Percentiles rank a stretch among this genome's conserved stretches.
Conservation (phyloP, 345 rosid genomes). For the Excoecaria agallocha region DNA sequence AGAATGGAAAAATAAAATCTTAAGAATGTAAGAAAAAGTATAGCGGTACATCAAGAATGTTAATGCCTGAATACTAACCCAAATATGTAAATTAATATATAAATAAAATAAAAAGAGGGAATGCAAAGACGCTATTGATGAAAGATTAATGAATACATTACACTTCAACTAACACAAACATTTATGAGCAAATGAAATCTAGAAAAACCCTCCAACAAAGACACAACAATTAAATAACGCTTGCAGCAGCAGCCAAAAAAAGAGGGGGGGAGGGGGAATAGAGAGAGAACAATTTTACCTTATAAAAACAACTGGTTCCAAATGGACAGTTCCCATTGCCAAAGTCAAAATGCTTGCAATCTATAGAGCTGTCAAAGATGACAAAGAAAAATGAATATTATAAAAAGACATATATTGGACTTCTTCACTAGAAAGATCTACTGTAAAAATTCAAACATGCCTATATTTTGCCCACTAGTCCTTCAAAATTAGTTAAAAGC, state of each 20-base stretch:
- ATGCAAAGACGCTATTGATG: background rate
- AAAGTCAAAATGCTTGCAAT: slow-evolving; percentile 89
- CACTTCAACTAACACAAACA: background rate
- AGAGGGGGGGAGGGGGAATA: too few species aligned
- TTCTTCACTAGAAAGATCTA: background rate
- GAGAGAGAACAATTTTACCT: slow-evolving; percentile 49
- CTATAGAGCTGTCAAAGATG: slow-evolving; percentile 53
- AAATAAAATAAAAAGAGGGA: background rate
- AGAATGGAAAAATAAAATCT: background rate
- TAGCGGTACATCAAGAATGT: background rate
- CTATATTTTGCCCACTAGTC: background rate
- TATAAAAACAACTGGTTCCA: slow-evolving; percentile 96
- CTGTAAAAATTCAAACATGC: background rate
- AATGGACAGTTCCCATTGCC: slow-evolving; percentile 94
- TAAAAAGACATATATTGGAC: too few species aligned
- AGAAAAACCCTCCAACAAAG: background rate
- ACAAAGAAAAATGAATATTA: background rate
- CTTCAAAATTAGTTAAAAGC: background rate
- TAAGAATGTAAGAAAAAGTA: background rate
- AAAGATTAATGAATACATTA: background rate
- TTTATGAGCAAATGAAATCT: background rate
- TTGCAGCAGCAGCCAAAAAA: background rate
- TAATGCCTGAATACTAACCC: background rate
- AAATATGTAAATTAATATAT: background rate
- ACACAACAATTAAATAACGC: background rate